phyloP scores from a whole-genome alignment of 495 filamentous ascomycete genomes.

The Penicillium coffeae region DNA sequence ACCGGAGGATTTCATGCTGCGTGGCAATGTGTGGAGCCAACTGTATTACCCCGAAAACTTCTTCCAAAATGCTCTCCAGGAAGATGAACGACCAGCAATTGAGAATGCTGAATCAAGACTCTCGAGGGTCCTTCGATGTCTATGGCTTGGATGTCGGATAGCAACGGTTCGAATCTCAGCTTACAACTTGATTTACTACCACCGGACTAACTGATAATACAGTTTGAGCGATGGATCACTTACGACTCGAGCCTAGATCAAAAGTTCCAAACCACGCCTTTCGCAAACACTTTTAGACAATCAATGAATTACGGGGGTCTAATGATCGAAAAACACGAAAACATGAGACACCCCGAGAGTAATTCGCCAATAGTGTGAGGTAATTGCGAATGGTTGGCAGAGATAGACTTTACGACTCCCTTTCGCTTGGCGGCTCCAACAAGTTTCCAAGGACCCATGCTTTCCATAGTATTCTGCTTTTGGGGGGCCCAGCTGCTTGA shows the following conservation, averaged over 20 bases:
- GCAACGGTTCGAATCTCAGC: conserved; percentile 40
- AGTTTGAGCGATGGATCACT: conserved; percentile 43
- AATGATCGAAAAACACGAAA: conserved; percentile 7
- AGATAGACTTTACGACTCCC: no score
- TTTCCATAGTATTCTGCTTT: no score
- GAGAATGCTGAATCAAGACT: conserved; percentile 64
- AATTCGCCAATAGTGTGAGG: no score
- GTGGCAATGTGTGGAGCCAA: conserved; percentile 69
- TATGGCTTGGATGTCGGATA: conserved; percentile 65
- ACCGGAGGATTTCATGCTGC: conserved; percentile 78
- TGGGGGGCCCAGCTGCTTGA: no score
- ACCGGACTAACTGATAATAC: background rate
- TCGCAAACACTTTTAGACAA: background rate
- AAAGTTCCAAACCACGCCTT: conserved; percentile 27
- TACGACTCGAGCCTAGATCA: conserved; percentile 20
- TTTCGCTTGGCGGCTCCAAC: no score
- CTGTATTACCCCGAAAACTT: conserved; percentile 65
- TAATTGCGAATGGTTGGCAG: no score
- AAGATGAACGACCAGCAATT: conserved; percentile 72
- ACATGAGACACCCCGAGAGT: no score
- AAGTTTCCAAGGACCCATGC: no score
- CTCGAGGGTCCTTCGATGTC: conserved; percentile 65
- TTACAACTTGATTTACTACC: background rate
- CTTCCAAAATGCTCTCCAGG: conserved; percentile 64
- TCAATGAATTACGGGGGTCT: conserved; percentile 19